Base-by-base conservation (phyloP, 331 rosid species). In the Acacia pycnantha region DNA sequence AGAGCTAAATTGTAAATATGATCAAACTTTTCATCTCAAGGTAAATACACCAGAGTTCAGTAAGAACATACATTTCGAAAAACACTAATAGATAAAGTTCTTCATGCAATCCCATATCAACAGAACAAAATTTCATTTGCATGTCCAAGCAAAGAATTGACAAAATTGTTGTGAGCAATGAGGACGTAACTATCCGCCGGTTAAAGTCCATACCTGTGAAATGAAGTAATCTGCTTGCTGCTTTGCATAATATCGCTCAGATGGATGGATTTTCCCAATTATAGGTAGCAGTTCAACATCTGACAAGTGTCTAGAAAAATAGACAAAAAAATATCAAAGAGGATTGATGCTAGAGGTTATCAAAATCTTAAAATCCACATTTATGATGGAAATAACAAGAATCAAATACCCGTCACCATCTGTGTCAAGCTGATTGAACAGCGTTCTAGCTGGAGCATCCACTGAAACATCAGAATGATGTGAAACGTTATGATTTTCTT, bases 211-310 rank as follows among this genome's bases (percentile, higher is more conserved):
- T 79, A 94, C 99, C 98, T 96, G 99, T 35, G 94, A 89, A 84
- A 94, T 78, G 70, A 93, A 89, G 83, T 96, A 96, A 79, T 92
- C 95, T 83, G 97, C 91, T 79, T 96, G 99, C 73, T 96, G 99
- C 83, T 89, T 91, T 19, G 99, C 98, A 81, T 92, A 92, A 88
- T 96, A 96, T 81, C 74, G 94, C 86, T 96, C 99, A 18, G 99
- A 87, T 41, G 99, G 99, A 88, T 96, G 99, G 51, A 94, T 91
- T 77, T 92, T 96, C 85, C 87, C 98, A 78, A 96, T 92, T 82
- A 96, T 81, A 79, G 97, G 91, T 56, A 96, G 86, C 71, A 96
- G 84, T 82, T 96, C 97, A 73, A 22, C 83, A 84, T 90, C 92
- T 78, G 99, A 94, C 87, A 96, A 87, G 85, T 58, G 87, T 40